Conservation (phyloP, 2,329 filamentous ascomycete species). For the Tolypocladium inflatum region DNA sequence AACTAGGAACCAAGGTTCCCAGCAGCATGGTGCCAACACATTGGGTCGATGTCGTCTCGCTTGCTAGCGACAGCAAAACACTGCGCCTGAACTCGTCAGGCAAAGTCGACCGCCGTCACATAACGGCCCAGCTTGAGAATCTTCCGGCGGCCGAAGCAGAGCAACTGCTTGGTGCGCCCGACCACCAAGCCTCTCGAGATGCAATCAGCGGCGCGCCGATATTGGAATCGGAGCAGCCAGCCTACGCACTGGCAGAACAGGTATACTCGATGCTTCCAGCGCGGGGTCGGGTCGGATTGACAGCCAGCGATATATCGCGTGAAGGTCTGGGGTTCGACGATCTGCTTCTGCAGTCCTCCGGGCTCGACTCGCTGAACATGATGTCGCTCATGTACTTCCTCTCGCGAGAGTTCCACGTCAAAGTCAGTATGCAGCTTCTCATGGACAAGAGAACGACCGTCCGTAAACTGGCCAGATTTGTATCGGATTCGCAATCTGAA, state of each 20-base stretch:
- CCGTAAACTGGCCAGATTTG: neutral
- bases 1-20: neutral
- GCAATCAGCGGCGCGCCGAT: neutral
- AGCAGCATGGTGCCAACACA: neutral
- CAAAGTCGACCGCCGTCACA: neutral
- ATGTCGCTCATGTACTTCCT: conserved; percentile 5
- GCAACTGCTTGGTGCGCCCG: neutral
- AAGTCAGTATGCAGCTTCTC: conserved; percentile 1
- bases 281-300: neutral
- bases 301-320: neutral
- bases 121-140: neutral
- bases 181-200: neutral
- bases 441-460: conserved; percentile 1
- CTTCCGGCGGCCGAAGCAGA: neutral
- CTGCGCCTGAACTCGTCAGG: neutral
- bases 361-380: conserved; percentile 4
- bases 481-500: neutral
- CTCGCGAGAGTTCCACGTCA: neutral
- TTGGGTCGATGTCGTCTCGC: neutral
- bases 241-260: conserved; percentile 1
- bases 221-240: conserved; percentile 1
- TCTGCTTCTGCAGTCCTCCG: neutral
- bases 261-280: conserved; percentile 1
- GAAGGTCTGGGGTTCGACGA: neutral
- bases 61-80: neutral